Evolutionary conservation across 148 eudicot genomes (phyloP), one percentile per base, ranked within the genome.

Genomic region (Agrostemma githago): DNA sequence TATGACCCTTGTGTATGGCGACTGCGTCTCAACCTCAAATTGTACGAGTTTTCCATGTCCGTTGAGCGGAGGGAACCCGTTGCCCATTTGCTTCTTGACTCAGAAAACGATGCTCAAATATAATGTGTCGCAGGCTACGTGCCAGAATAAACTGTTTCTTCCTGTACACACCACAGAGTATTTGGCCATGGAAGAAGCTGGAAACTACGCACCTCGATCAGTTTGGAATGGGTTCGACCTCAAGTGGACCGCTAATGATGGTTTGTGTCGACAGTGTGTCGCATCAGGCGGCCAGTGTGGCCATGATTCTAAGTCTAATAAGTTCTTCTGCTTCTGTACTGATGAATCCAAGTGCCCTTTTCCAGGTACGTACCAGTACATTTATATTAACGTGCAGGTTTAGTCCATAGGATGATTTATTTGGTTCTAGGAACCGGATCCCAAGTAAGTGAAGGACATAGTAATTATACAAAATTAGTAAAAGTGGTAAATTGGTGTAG

Each of bases 241-340:
- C 54, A 9, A 21, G 40, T 85, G 90, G 92, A 48, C 34, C 0
- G 90, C 87, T 9, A 66, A 78, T 56, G 56, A 77, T 70, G 40
- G 21, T 0, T 9, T 3, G 8, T 91, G 97, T 68, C 11, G 15
- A 8, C 17, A 14, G 20, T 91, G 97, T 42, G 53, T 42, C 4
- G 6, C 5, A 34, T 75, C 83, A 8, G 87, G 90, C 2, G 94
- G 93, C 37, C 61, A 72, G 66, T 91, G 97, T 68, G 97, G 93
- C 15, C 83, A 74, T 43, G 70, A 83, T 42, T 56, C 78, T 42
- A 57, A 6, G 62, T 21, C 84, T 1, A 53, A 26, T 4, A 76
- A 68, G 42, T 87, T 91, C 78, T 51, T 77, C 48, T 91, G 97
- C 62, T 82, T 83, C 39, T 86, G 97, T 46, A 3, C 34, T 14